Base-by-base conservation (phyloP, 2,329 filamentous ascomycete genomes). In the Ophiocordyceps camponoti-leonardi region DNA sequence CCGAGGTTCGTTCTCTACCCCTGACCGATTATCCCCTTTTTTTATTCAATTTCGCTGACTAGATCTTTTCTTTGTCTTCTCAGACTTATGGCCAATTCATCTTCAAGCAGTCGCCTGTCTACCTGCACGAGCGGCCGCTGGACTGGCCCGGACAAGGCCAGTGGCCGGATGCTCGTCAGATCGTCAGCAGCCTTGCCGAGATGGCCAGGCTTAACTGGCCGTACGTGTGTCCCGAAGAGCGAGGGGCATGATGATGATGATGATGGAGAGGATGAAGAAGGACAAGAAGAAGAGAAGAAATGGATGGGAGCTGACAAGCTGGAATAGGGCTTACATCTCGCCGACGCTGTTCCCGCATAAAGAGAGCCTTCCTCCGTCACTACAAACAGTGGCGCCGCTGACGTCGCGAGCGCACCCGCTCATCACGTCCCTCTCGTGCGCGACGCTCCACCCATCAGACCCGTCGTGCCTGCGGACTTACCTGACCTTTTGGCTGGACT, bases 401-500 rank as follows among this genome's bases (percentile, higher is more conserved):
- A 86, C 86, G 1, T 80, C 83, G 1, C 76, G 83, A 26, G 90
- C 90, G 0, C 90, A 96, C 57, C 90, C 90, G 1, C 78, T 86
- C 40, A 90, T 94, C 59, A 80, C 76, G 11, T 82, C 80, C 23
- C 76, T 95, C 19, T 90, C 86, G 41, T 98, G 92, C 64, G 90
- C 90, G 1, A 73, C 90, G 2, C 76, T 96, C 2, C 90, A 98
- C 59, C 88, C 90, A 0, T 71, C 76, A 18, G 85, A 94, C 55
- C 88, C 90, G 1, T 94, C 85, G 18, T 98, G 90, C 61, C 73
- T 82, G 35, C 83, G 85, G 28, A 93, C 86, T 3, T 93, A 88
- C 59, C 67, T 95, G 42, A 84, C 85, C 49, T 93, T 92, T 64
- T 90, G 85, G 75, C 77, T 94, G 47, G 75, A 77, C 46, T 81